Evolutionary conservation across 176 grass and related monocot genomes (phyloP).

Genomic region (Avena eriantha): DNA sequence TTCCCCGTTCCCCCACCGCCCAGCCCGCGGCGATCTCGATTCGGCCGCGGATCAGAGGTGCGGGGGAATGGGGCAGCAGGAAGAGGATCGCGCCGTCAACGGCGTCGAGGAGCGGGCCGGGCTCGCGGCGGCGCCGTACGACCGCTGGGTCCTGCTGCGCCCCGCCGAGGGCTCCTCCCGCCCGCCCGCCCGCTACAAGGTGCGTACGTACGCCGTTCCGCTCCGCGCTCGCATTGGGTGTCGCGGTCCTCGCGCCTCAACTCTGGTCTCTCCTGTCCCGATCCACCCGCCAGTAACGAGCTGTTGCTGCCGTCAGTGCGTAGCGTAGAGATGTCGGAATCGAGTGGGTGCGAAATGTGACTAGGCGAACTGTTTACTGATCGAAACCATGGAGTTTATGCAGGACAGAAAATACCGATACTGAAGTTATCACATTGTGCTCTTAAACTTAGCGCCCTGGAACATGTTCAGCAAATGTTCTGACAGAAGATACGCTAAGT

Average conservation of each 20-base stretch:
- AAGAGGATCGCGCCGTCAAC: slow-evolving; percentile 37
- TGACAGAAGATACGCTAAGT: neutral
- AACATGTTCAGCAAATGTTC: neutral
- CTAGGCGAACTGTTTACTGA: neutral
- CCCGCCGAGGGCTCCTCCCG: slow-evolving; percentile 33
- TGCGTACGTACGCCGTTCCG: neutral
- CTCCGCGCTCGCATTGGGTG: neutral
- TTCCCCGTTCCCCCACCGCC: neutral
- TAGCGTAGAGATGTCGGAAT: neutral
- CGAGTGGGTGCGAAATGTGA: neutral
- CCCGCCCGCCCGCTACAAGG: slow-evolving; percentile 59
- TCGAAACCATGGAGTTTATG: neutral
- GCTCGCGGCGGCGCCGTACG: slow-evolving; percentile 53
- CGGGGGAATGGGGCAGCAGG: slow-evolving; percentile 12
- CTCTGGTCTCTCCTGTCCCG: neutral
- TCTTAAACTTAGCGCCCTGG: neutral
- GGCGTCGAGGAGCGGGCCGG: slow-evolving; percentile 18
- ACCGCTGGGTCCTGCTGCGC: slow-evolving; percentile 52
- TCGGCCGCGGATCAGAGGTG: neutral
- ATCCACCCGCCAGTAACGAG: neutral
- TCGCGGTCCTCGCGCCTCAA: neutral
- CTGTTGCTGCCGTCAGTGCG: neutral
- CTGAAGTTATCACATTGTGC: neutral
- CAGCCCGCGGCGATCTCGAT: neutral
- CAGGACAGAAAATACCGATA: neutral